phyloP scores from a whole-genome alignment of 768 basidiomycete genomes.

The Basidioascus undulatus region DNA sequence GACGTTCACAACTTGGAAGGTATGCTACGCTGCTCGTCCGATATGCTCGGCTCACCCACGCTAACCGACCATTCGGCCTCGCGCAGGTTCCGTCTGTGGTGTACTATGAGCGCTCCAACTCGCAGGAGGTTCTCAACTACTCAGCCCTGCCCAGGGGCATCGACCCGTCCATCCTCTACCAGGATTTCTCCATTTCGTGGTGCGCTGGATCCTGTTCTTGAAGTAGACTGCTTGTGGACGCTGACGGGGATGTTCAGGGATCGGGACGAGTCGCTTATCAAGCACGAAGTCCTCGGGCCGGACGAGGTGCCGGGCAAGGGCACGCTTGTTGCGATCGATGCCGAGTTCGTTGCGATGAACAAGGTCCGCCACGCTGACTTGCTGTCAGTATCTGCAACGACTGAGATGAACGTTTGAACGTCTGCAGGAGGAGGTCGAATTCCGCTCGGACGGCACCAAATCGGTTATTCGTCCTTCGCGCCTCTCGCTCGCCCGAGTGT shows the following conservation, averaged over 20 bases:
- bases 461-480: slow-evolving; percentile 77
- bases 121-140: slow-evolving; percentile 34
- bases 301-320: slow-evolving; percentile 68
- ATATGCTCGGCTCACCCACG: no score
- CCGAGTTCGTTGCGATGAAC: slow-evolving; percentile 93
- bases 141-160: slow-evolving; percentile 35
- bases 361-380: slow-evolving; percentile 27
- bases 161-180: slow-evolving; percentile 40
- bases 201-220: slow-evolving; percentile 19
- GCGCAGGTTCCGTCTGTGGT: slow-evolving; percentile 60
- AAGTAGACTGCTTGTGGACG: not conserved
- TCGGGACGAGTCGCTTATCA: slow-evolving; percentile 44
- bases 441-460: slow-evolving; percentile 79
- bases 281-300: slow-evolving; percentile 44
- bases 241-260: slow-evolving; percentile 26
- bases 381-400: not conserved
- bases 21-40: slow-evolving; percentile 15
- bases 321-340: slow-evolving; percentile 80
- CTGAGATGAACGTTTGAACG: no score
- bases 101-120: slow-evolving; percentile 59
- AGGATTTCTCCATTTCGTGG: slow-evolving; percentile 74
- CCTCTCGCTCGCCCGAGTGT: slow-evolving; percentile 78
- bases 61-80: not conserved
- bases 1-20: slow-evolving; percentile 82
- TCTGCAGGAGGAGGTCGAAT: slow-evolving; percentile 72